Evolutionary conservation across 75 land plant genomes (phyloP).

Genomic region (Adiantum capillusveneris): DNA sequence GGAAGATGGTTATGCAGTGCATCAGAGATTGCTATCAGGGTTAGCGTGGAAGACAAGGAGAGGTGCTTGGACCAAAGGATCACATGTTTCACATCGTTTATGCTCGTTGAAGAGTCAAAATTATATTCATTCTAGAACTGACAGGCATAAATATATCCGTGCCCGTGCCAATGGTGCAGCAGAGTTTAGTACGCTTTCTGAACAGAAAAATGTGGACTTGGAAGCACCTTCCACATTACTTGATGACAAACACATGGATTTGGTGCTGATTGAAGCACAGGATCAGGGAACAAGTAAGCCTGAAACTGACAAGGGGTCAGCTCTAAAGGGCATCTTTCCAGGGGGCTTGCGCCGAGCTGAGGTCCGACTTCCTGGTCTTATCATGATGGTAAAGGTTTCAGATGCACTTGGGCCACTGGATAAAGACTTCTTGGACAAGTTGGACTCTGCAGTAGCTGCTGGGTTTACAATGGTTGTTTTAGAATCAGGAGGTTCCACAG

Average conservation of each 20-base stretch:
- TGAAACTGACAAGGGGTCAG: not conserved
- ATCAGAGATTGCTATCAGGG: too few species aligned
- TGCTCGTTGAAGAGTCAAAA: too few species aligned
- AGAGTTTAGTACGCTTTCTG: too few species aligned
- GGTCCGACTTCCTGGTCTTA: conserved; percentile 66
- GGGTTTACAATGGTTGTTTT: conserved; percentile 28
- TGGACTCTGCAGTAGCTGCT: conserved; percentile 51
- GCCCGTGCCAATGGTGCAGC: too few species aligned
- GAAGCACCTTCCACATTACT: not conserved
- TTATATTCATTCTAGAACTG: too few species aligned
- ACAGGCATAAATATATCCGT: too few species aligned
- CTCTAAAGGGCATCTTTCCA: conserved; percentile 49
- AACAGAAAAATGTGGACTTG: not conserved
- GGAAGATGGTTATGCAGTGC: too few species aligned
- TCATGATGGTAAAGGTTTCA: conserved; percentile 37
- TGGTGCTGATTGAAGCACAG: not conserved
- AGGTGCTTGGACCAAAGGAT: too few species aligned
- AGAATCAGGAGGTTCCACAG: conserved; percentile 13
- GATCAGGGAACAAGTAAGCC: not conserved
- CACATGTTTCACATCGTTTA: too few species aligned
- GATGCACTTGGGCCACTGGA: conserved; percentile 39
- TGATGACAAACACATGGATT: not conserved
- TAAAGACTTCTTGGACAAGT: conserved; percentile 14
- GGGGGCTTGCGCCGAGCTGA: conserved; percentile 80
- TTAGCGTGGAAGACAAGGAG: too few species aligned